A percentile compares a stretch with the other conserved stretches of the same genome.
phyloP scores from a whole-genome alignment of 1,284 basidiomycete genomes.

The Golubevia pallescens region DNA sequence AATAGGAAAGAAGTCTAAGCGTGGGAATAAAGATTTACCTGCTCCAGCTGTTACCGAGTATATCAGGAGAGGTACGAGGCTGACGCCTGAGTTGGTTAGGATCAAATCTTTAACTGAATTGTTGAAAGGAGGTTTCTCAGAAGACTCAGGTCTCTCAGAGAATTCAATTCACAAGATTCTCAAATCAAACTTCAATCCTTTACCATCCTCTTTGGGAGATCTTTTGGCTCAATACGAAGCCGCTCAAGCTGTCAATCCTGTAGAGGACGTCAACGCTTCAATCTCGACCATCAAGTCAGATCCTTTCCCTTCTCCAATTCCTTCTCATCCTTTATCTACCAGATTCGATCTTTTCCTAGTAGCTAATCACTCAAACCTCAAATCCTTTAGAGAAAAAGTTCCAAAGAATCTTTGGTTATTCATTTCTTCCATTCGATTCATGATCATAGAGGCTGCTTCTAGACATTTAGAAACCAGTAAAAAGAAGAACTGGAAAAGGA shows the following conservation, averaged over 20 bases:
- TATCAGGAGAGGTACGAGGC: conserved; percentile 29
- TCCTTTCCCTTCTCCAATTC: neutral
- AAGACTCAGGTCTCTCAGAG: neutral
- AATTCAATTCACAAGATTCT: no score
- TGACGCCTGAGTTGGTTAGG: conserved; percentile 21
- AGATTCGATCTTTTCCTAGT: neutral
- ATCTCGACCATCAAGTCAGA: no score
- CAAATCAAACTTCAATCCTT: no score
- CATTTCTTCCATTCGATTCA: neutral
- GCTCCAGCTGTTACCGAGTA: conserved; percentile 39
- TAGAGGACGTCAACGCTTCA: no score
- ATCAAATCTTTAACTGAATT: conserved; percentile 26
- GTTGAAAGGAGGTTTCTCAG: conserved; percentile 1
- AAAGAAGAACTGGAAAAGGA: neutral
- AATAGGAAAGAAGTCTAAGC: neutral
- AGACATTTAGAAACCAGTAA: neutral
- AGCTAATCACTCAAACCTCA: neutral
- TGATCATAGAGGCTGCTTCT: neutral
- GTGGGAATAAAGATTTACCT: conserved; percentile 21
- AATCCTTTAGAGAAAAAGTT: neutral
- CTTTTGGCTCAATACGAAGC: no score
- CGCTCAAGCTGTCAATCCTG: no score
- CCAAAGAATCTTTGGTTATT: neutral
- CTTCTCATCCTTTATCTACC: neutral
- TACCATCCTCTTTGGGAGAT: no score